Evolutionary conservation across 2,329 filamentous ascomycete species (phyloP).

Genomic region (Aureobasidium sp.): DNA sequence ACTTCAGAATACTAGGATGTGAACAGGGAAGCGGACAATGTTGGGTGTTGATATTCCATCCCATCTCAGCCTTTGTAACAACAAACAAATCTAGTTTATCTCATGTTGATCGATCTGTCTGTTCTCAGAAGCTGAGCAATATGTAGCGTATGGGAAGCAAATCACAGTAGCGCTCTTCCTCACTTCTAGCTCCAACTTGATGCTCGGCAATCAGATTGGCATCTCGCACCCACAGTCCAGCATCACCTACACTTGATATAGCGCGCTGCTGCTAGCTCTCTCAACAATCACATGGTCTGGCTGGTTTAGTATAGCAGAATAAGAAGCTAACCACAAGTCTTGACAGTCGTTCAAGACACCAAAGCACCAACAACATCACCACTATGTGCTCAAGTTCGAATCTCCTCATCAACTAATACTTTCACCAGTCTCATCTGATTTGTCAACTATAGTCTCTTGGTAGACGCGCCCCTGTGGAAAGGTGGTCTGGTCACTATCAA

Average conservation of each 20-base stretch:
- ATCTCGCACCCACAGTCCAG: background rate
- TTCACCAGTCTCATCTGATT: background rate
- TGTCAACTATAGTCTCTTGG: background rate
- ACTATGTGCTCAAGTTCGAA: background rate
- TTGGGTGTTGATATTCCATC: background rate
- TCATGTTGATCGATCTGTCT: background rate
- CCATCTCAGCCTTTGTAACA: background rate
- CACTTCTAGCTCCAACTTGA: background rate
- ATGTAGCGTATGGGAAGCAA: no score
- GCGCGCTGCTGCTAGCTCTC: no score
- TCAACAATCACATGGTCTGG: background rate
- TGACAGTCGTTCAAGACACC: background rate
- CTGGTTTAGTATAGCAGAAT: background rate
- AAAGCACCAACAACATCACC: background rate
- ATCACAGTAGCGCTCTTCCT: background rate
- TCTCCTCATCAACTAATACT: background rate
- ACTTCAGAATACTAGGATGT: slow-evolving; percentile 41
- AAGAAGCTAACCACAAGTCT: background rate
- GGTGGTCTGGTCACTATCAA: slow-evolving; percentile 1
- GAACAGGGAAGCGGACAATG: background rate
- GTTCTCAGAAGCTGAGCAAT: no score
- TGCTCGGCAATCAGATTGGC: background rate
- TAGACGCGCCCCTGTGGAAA: background rate
- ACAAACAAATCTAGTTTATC: background rate
- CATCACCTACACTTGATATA: background rate